Evolutionary conservation across 352 stramenopile species (phyloP).

Genomic region (Globisporangium parvum): DNA sequence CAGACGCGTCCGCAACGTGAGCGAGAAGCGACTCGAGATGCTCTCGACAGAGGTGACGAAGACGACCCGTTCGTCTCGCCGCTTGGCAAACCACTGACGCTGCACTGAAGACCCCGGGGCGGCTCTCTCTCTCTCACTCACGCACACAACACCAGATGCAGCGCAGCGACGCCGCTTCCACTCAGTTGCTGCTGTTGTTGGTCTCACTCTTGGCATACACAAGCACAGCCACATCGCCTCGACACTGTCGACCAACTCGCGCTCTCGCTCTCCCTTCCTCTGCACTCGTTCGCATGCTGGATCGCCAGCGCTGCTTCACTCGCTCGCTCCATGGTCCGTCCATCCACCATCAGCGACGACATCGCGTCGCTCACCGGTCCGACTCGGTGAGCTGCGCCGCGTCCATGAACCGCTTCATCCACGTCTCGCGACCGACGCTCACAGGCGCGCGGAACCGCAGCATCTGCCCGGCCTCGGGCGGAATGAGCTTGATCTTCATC

Average conservation of each 20-base stretch:
- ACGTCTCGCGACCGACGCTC: slow-evolving; percentile 66
- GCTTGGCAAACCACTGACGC: slow-evolving; percentile 25
- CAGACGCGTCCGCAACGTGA: not conserved
- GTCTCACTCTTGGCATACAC: no score
- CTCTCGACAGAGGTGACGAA: not conserved
- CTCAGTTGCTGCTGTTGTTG: no score
- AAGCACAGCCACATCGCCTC: no score
- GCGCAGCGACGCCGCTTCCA: no score
- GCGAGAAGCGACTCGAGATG: not conserved
- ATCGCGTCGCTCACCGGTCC: not conserved
- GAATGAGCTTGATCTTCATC: slow-evolving; percentile 76
- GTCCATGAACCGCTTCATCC: slow-evolving; percentile 74
- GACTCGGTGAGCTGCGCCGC: slow-evolving; percentile 40
- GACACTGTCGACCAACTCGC: no score
- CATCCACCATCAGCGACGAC: no score
- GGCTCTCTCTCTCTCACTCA: no score
- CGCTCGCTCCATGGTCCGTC: not conserved
- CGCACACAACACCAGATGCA: no score
- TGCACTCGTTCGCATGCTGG: no score
- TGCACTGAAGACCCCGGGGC: no score
- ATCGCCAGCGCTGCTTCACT: not conserved
- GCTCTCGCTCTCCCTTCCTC: no score
- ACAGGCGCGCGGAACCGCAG: slow-evolving; percentile 66
- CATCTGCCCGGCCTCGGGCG: slow-evolving; percentile 58
- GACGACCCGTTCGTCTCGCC: slow-evolving; percentile 25